Base-by-base conservation (phyloP, 768 basidiomycete species). In the Russula brevipes region DNA sequence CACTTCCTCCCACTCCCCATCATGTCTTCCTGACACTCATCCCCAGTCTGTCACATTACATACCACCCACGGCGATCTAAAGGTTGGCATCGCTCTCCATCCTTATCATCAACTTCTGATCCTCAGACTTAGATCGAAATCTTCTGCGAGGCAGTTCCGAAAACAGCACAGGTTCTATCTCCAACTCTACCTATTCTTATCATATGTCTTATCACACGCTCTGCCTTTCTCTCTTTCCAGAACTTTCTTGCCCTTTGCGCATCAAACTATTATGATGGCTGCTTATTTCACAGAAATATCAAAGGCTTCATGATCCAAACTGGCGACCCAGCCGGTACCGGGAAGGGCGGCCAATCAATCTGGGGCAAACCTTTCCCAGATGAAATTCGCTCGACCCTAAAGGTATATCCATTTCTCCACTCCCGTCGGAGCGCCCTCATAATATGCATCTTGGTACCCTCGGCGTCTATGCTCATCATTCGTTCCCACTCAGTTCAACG, bases 181-280 rank as follows among this genome's bases (percentile, higher is more conserved):
- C 63, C 19, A 67, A 55, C 55, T 52, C 57, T 64, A 49, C 50
- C 54, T 39, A 35, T 49, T 59, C 30, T 56, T 30, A 41, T 54
- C 45, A 12, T 50, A 36, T 12, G 16, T 36, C 30, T 54, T 45
- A 52, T 57, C 38, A n/a, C 1, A 59, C 38, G 39, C 31, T n/a
- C 36, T 38, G 17, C 36, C 36, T 24, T 24, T 24, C 24, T 11
- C 39, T 30, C 17, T 31, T 16, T 39, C 69, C 39, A 97, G 94
- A 99, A 98, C 75, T 99, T 98, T 71, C 80, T 99, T 14, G 95
- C 94, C 0, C 81, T 98, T 14, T 94, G 92, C 71, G 97, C 94
- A 17, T 89, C 93, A 8, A 88, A 87, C 36, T 88, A 87, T 70
- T 98, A 91, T 74, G 82, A 97, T 73, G 80, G 81, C 58, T 91